These are phyloP conservation scores for Linum tenue DNA, from an alignment of 345 rosid genomes.

Conservation along the genomic window DNA sequence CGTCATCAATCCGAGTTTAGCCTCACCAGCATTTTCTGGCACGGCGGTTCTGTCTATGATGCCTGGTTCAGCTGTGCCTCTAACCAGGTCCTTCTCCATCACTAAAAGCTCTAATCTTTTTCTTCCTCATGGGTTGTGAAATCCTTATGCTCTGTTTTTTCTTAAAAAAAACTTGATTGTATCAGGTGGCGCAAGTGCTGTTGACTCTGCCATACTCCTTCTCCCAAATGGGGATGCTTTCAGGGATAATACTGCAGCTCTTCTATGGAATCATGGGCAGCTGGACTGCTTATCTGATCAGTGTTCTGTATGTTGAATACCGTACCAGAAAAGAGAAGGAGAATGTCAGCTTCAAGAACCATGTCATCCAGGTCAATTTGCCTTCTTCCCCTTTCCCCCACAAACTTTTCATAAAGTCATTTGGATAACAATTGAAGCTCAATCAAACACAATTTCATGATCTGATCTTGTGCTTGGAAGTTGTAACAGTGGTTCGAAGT, in stretches of 20 bases:
- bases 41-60: constrained; percentile 83
- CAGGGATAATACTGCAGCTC: constrained; percentile 65
- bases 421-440: neutral
- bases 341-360: constrained; percentile 80
- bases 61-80: constrained; percentile 92
- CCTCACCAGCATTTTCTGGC: constrained; percentile 58
- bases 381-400: constrained; percentile 4
- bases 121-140: neutral
- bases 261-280: constrained; percentile 71
- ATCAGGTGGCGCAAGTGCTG: constrained; percentile 82
- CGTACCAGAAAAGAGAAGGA: constrained; percentile 66
- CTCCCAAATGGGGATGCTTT: constrained; percentile 84
- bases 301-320: constrained; percentile 69
- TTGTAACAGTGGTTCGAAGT: constrained; percentile 75
- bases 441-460: neutral
- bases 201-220: constrained; percentile 82
- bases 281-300: constrained; percentile 91
- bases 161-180: constrained; percentile 5
- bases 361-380: constrained; percentile 65
- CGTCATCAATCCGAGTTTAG: constrained; percentile 18
- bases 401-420: constrained; percentile 1
- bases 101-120: neutral
- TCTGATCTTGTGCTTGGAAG: neutral
- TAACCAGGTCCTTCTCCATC: constrained; percentile 39
- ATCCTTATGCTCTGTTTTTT: constrained; percentile 3